These are phyloP conservation scores for Phytophthora sojae DNA, from an alignment of 352 stramenopile genomes.

Conservation along the genomic window DNA sequence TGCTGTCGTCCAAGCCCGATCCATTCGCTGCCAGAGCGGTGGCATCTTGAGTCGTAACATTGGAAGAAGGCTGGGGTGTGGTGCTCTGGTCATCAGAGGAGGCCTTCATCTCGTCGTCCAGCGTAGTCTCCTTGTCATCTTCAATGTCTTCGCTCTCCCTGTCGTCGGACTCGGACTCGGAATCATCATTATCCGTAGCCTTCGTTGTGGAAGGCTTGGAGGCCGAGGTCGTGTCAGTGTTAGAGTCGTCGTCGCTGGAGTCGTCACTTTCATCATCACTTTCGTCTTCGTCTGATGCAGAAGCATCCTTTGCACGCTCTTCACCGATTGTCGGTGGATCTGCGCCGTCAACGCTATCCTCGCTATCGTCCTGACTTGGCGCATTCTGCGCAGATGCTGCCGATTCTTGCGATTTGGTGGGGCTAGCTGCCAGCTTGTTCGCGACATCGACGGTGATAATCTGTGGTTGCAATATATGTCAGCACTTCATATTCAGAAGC, in stretches of 20 bases:
- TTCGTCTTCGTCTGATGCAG: constrained; percentile 7
- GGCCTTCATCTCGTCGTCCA: constrained; percentile 38
- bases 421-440: constrained; percentile 6
- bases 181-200: constrained; percentile 4
- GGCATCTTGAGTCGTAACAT: constrained; percentile 4
- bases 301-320: constrained; percentile 6
- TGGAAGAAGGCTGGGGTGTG: constrained; percentile 12
- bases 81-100: constrained; percentile 5
- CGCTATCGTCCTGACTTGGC: constrained; percentile 19
- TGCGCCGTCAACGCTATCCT: constrained; percentile 25
- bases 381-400: constrained; percentile 7
- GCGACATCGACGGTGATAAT: constrained; percentile 41
- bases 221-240: neutral
- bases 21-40: constrained; percentile 37
- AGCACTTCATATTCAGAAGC: constrained; percentile 5
- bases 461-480: constrained; percentile 27
- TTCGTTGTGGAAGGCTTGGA: constrained; percentile 12
- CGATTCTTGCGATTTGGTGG: neutral
- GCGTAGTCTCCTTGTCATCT: constrained; percentile 34
- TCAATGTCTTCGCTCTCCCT: constrained; percentile 28
- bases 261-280: constrained; percentile 31
- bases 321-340: constrained; percentile 7
- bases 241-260: constrained; percentile 17
- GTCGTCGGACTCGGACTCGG: constrained; percentile 24
- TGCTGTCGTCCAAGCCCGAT: constrained; percentile 25